Evolutionary conservation across 768 basidiomycete genomes (phyloP), one percentile per base, ranked within the genome.

Genomic region (Pulveroboletus sp.): DNA sequence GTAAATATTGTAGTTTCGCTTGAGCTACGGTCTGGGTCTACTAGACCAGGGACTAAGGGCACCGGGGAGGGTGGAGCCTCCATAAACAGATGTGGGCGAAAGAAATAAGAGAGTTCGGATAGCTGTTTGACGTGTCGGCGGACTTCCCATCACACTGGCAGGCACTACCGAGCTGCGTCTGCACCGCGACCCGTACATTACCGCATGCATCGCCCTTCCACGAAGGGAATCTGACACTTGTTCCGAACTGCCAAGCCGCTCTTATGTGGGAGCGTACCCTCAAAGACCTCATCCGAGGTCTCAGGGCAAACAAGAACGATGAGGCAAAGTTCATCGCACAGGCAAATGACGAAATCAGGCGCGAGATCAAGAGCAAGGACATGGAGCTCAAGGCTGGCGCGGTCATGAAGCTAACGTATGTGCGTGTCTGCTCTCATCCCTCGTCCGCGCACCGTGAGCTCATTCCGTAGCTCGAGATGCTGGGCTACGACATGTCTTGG

Each of bases 341-440:
- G 60, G 93, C 93, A 6, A 83, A 97, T n/a, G 85, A 91, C 47
- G 96, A 98, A 74, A 95, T 96, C 60, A 76, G 91, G 57, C 77
- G 79, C 51, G 96, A 99, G 73, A 83, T 98, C 63, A 88, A 83
- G 72, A 81, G 80, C 63, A 91, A 91, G 60, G 96, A 98, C 64
- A 95, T 97, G 91, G 92, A 91, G 57, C 77, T 98, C 58, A 99
- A 99, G 71, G 93, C 93, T 0, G 93, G 79, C 13, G 96, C 95
- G 0, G 83, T 97, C 27, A 75, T 98, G 68, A 99, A 99, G 71
- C 82, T 98, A 52, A 92, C 90, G 60, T 99, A 97, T 71, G 95
- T 96, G 71, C 68, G 93, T 83, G 50, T 49, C 17, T 12, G 11
- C 11, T 17, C 46, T 17, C 29, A 23, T 30, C 43, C 40, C 13